Evolutionary conservation across 768 basidiomycete species (phyloP), one percentile per base, ranked within the genome.

Genomic region (Collybiopsis confluens): DNA sequence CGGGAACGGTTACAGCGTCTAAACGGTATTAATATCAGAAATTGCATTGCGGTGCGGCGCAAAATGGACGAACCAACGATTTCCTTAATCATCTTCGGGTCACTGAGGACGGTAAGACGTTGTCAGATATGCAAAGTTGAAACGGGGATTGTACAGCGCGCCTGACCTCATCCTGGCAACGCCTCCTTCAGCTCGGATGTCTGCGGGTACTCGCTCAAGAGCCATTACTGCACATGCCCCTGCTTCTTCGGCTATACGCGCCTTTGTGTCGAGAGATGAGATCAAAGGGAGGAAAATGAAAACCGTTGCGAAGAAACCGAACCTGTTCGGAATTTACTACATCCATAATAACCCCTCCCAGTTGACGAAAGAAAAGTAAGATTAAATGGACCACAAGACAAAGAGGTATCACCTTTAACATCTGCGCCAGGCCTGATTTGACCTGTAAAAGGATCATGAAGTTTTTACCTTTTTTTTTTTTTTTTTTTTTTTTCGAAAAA

Each of bases 221-320:
- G 92, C 92, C 96, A 99, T 98, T 58, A 99, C 96, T 55, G 96
- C 96, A 66, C 92, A 93, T 6, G 96, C 96, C 43, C 96, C 96
- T 8, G 96, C 96, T 65, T 94, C 92, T 66, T 98, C 96, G 42
- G 96, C 96, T 61, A 98, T 94, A 57, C 90, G 88, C 55, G 96
- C 96, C 88, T 95, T 59, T 20, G 7, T 15, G 44, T 4, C 10
- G n/a, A n/a, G n/a, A 45, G 30, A 45, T 43, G 21, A 52, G 42
- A 36, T 9, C 16, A n/a, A 30, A 28, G 2, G 11, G 5, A 3
- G 30, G 33, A 23, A 52, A 18, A 20, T 30, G 8, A 15, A 35
- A 20, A 52, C 45, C 16, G 35, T 24, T 21, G 15, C n/a, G n/a
- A n/a, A n/a, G 37, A 7, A 10, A 23, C 42, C 55, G 20, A 49